phyloP scores from a whole-genome alignment of 2,329 filamentous ascomycete genomes.

The Lithohypha guttulata region DNA sequence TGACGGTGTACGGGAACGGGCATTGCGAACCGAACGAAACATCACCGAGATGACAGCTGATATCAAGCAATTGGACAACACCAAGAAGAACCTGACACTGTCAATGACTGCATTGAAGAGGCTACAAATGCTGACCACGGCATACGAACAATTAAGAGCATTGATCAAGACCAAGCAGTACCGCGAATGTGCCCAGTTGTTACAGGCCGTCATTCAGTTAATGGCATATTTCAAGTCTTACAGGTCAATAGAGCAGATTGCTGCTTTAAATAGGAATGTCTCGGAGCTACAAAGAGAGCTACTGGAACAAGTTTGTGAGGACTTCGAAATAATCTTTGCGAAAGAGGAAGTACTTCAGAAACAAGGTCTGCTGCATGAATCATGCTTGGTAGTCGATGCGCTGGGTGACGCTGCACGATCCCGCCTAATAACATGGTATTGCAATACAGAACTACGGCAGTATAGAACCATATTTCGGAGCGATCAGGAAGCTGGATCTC shows the following conservation, averaged over 20 bases:
- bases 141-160: slow-evolving; percentile 88
- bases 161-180: slow-evolving; percentile 82
- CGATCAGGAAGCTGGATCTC: slow-evolving; percentile 87
- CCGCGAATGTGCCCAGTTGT: slow-evolving; percentile 80
- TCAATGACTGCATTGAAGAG: slow-evolving; percentile 97
- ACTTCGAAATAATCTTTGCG: slow-evolving; percentile 91
- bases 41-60: slow-evolving; percentile 99
- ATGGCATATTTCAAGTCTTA: slow-evolving; percentile 99
- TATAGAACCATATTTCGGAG: slow-evolving; percentile 92
- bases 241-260: slow-evolving; percentile 94
- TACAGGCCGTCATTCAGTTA: slow-evolving; percentile 91
- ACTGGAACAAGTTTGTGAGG: slow-evolving; percentile 95
- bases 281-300: slow-evolving; percentile 86
- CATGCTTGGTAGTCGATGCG: slow-evolving; percentile 88
- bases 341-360: slow-evolving; percentile 68
- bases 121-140: slow-evolving; percentile 95
- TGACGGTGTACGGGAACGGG: slow-evolving; percentile 78
- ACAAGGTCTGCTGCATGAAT: slow-evolving; percentile 65
- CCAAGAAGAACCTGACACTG: slow-evolving; percentile 88
- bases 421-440: slow-evolving; percentile 87
- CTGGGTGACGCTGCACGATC: slow-evolving; percentile 76
- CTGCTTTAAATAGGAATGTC: slow-evolving; percentile 81
- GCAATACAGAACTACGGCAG: slow-evolving; percentile 91
- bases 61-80: slow-evolving; percentile 92
- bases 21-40: slow-evolving; percentile 82